Evolutionary conservation across 352 stramenopile genomes (phyloP), one percentile per base, ranked within the genome.

Genomic region (Pythium coloratum): DNA sequence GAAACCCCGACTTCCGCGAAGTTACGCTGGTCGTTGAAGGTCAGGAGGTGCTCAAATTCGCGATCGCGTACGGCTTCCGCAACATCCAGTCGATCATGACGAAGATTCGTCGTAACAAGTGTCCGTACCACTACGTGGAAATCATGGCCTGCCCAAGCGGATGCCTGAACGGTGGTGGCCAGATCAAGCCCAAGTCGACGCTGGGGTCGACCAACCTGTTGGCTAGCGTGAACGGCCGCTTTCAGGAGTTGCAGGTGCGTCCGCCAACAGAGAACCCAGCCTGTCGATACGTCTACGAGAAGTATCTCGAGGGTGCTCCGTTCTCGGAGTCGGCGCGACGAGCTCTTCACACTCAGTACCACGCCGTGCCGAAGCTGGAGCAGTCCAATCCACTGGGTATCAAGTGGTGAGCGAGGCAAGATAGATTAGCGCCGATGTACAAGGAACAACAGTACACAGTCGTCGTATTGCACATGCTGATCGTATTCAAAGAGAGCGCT

Each of bases 101-200:
- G 66, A 91, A 97, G 76, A 91, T 97, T 68, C 90, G 92, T n/a
- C 81, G 89, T 24, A 93, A 89, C 64, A 89, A 87, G 69, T 97
- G 90, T 55, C 82, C 85, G 44, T 98, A 97, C 76, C 85, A 99
- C 77, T 99, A 98, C 77, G 91, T 99, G 12, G 97, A 99, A 81
- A 94, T 98, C 66, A 99, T 99, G 97, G 97, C 97, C 53, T 99
- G 97, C 68, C 97, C 97, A n/a, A 96, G 91, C 56, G 97, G 97
- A 7, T 99, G 97, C 68, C 73, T 98, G 42, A 99, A 99, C 73
- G 97, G 97, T 59, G 97, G 97, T 40, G 97, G 97, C 14, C 96
- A 99, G 77, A 92, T 97, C 71, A 91, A 87, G 64, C 82, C 86
- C 0, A 80, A 81, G 68, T 87, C 71, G 50, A 90, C 79, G 28